These are phyloP conservation scores for Eucalyptus cloeziana DNA, from an alignment of 345 rosid genomes.

Conservation along the genomic window DNA sequence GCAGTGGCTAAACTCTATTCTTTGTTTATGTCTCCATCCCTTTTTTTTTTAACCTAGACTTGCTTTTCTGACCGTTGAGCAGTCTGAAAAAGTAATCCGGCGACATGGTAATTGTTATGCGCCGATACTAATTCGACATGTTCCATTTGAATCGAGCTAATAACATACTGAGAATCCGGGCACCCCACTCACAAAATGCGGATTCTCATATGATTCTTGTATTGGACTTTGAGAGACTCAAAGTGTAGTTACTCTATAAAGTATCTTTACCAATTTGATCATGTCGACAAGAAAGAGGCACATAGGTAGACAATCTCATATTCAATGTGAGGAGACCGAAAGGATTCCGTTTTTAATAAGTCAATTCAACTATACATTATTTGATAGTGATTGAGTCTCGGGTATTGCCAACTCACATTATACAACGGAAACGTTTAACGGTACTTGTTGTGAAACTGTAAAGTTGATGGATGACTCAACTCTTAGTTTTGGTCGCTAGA, in stretches of 20 bases:
- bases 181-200: neutral
- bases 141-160: too few relatives aligned
- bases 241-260: neutral
- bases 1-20: too few relatives aligned
- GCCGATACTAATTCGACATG: too few relatives aligned
- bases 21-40: neutral
- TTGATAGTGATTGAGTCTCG: neutral
- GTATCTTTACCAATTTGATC: neutral
- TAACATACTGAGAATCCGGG: rapidly evolving
- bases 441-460: neutral
- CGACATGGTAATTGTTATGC: neutral
- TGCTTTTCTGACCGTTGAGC: neutral
- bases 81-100: neutral
- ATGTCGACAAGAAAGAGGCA: neutral
- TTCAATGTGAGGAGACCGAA: neutral
- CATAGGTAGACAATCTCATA: neutral
- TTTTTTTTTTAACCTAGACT: neutral
- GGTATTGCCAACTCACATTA: neutral
- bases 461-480: neutral
- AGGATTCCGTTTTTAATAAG: neutral
- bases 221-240: neutral
- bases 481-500: neutral
- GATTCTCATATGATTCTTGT: neutral
- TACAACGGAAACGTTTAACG: rapidly evolving
- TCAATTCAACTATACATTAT: neutral